Base-by-base conservation (phyloP, 148 eudicot genomes). In the Diospyros lotus region DNA sequence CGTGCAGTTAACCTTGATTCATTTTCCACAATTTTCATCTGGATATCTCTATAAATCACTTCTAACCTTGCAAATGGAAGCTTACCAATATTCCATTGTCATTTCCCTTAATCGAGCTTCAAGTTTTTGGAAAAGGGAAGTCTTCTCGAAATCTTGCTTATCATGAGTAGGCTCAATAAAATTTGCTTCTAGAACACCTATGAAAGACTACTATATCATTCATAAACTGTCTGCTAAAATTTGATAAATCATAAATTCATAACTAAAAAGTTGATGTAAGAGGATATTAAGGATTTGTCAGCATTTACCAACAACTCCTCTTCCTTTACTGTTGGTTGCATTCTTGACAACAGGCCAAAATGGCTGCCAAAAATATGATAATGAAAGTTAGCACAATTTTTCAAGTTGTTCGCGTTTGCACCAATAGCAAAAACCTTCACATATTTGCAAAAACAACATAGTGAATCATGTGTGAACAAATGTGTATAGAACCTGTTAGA, bases 131-230 rank as follows among this genome's bases (percentile, higher is more conserved):
- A 89, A 93, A 44, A 93, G 83, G 17, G 91, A 82, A 14, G 96
- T 93, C 83, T 82, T 90, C 91, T 93, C 98, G 77, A 93, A 93
- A 80, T 93, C 96, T 82, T 93, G 98, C 74, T 93, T 93, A 68
- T 89, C 89, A 81, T 93, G 98, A 2, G 93, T 89, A 28, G 98
- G 98, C 84, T 87, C 82, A 51, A 93, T 76, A 85, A 90, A 93
- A 78, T 93, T 89, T 67, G 98, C 91, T 85, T 93, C 96, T 71
- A 93, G 78, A 53, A 93, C 78, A 68, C 98, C 98, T 93, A 28
- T 28, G 66, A 67, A 40, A 71, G 58, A 69, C 68, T 58, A 3
- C 9, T 1, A 42, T 58, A 44, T 61, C 68, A 41, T 5, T 18
- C 18, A 55, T 40, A 70, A 9, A 9, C 62, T 11, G 2, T 5